Base-by-base conservation (phyloP, 257 asterid species). In the Capsicum baccatum region DNA sequence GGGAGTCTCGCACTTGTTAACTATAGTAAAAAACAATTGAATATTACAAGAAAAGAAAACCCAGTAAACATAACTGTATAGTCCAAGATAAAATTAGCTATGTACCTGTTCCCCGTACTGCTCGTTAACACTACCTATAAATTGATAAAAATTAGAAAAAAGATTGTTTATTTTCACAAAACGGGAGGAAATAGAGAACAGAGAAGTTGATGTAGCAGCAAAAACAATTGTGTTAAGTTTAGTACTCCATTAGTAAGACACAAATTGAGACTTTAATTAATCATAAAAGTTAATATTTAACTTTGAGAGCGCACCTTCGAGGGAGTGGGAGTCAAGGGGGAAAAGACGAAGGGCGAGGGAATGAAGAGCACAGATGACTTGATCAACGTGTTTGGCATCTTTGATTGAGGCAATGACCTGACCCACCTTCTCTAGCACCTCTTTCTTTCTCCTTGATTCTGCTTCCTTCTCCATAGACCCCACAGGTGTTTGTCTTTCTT, bases 271-370 rank as follows among this genome's bases (percentile, higher is more conserved):
- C 9, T 33, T 35, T 13, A 67, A 67, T 67, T 0, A 67, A 67
- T 48, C 48, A 37, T 1, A 37, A 68, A 35, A 68, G 54, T 37
- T 68, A 39, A 39, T 37, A 68, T 8, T 39, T 35, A 14, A 68
- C 8, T 37, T 13, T 68, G 54, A 68, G 78, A 68, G 26, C 26
- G 2, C 78, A 68, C 99, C 98, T 85, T 90, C 86, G 80, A 94
- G 13, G 10, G 89, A 87, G 83, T 35, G 85, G 71, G 92, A 85
- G 12, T 91, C 83, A 78, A 92, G 81, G 42, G 94, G 90, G 89
- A 93, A 95, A 62, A 95, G 87, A 81, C 87, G 86, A 83, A 87
- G 89, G 81, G 99, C 94, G 17, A 95, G 92, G 81, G 98, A 91
- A 87, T 91, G 90, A 80, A 95, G 92, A 86, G 98, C 92, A 60